These are phyloP conservation scores for Verbascum thapsus DNA, from an alignment of 257 asterid genomes.

Conservation along the genomic window DNA sequence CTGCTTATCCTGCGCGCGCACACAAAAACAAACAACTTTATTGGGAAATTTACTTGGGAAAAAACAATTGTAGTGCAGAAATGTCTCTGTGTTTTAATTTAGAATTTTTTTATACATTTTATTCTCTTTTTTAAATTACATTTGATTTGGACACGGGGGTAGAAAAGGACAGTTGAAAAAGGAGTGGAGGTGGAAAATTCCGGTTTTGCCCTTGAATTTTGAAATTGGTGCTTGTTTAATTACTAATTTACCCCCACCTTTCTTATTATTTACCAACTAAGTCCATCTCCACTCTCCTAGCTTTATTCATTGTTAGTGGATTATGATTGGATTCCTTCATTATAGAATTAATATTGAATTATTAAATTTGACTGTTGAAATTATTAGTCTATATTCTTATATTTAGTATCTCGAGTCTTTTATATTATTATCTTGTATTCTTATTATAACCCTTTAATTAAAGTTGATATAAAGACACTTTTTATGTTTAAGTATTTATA, in stretches of 20 bases:
- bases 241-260: constrained; percentile 25
- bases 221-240: constrained; percentile 2
- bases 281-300: no score
- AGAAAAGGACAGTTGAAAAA: constrained; percentile 35
- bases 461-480: no score
- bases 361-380: no score
- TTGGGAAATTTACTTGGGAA: constrained; percentile 33
- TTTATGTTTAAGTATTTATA: no score
- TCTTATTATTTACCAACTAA: constrained; percentile 17
- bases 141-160: constrained; percentile 38
- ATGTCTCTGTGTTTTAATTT: constrained; percentile 34
- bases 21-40: constrained; percentile 24
- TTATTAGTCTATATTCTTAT: no score
- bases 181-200: constrained; percentile 32
- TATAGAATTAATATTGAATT: no score
- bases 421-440: no score
- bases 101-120: constrained; percentile 13
- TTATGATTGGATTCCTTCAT: no score
- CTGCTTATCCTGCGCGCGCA: constrained; percentile 19
- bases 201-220: constrained; percentile 35
- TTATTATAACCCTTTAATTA: no score
- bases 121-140: background rate
- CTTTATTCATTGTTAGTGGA: no score
- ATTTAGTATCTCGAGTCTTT: no score
- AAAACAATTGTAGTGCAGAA: constrained; percentile 37